Base-by-base conservation (phyloP, 345 rosid species). In the Gossypium arboreum region DNA sequence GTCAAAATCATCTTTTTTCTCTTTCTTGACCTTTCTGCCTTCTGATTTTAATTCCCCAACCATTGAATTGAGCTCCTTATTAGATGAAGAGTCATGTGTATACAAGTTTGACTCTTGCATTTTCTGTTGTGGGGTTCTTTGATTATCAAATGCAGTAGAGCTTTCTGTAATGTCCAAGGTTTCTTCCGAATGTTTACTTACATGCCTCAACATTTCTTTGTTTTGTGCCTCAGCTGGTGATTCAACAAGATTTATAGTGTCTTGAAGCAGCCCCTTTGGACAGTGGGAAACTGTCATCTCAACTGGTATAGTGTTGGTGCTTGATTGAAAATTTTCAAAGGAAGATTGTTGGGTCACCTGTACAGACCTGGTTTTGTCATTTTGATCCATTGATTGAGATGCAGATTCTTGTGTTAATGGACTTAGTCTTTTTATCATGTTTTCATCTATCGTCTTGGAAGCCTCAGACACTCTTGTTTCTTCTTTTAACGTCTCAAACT, bases 1-100 rank as follows among this genome's bases (percentile, higher is more conserved):
- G 73, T 96, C 92, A 74, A 84, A 75, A 65, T 73, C 76, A 20
- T 83, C 80, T 62, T 84, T 83, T 56, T 82, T 85, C 76, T 83
- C 90, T 73, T 83, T 85, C 9, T 87, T 83, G 6, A 81, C 80
- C 72, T 85, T 84, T 72, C 82, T 88, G 61, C 85, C 82, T 79
- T 86, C 85, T 50, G 88, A 70, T 55, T 86, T 84, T 56, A 79
- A 72, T 20, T 77, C 79, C 52, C 82, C 78, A 25, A 77, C 74
- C 68, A 64, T 77, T 58, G 66, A 80, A 16, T 79, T 75, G 24
- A 77, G 80, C 65, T 83, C 84, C 71, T 81, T 87, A 61, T 60
- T 12, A 44, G 72, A 71, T 55, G 83, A 80, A 77, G 45, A 22
- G 20, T 39, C 70, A 16, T 75, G 81, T 75, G 85, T 71, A 64